Evolutionary conservation across 768 basidiomycete genomes (phyloP), one percentile per base, ranked within the genome.

Genomic region (Ramaria rubella): DNA sequence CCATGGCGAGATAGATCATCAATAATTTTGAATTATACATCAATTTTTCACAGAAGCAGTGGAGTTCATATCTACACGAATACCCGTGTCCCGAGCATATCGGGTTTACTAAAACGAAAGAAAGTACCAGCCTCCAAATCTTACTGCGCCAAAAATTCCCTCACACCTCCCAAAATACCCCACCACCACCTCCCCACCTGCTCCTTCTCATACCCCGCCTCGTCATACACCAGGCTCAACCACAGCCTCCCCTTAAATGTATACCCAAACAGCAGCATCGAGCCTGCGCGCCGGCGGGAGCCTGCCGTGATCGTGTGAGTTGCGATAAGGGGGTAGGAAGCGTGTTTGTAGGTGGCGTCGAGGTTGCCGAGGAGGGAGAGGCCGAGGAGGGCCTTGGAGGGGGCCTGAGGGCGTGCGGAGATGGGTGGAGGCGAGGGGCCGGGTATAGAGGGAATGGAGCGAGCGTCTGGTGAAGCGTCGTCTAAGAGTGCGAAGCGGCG

Each of bases 351-450:
- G 29, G 85, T 86, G 2, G 81, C 85, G 66, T 92, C 89, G 52
- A 92, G 73, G 65, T 90, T 92, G 1, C 90, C 90, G n/a, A 92
- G 75, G 59, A 94, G 75, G 5, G 90, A 93, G 44, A 91, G 70
- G 0, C 90, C 90, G 57, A 91, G 77, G 48, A 93, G 74, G 8
- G 86, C 87, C 1, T 69, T 68, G 1, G 81, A 82, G 23, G 87
- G 82, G 1, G 73, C 70, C 52, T 72, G 76, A 5, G 44, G 15
- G 49, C 69, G 70, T 48, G 68, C 61, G 57, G 49, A 65, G 42
- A 58, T 33, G 27, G 7, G 21, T 31, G 49, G 42, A 15, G 23
- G 27, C 23, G 58, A 49, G 66, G 44, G 59, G 34, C 24, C 4
- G 21, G 23, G n/a, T n/a, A n/a, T n/a, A n/a, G n/a, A n/a, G n/a